phyloP scores from a whole-genome alignment of 73 alveolate species.

The Effrenium voratum region DNA sequence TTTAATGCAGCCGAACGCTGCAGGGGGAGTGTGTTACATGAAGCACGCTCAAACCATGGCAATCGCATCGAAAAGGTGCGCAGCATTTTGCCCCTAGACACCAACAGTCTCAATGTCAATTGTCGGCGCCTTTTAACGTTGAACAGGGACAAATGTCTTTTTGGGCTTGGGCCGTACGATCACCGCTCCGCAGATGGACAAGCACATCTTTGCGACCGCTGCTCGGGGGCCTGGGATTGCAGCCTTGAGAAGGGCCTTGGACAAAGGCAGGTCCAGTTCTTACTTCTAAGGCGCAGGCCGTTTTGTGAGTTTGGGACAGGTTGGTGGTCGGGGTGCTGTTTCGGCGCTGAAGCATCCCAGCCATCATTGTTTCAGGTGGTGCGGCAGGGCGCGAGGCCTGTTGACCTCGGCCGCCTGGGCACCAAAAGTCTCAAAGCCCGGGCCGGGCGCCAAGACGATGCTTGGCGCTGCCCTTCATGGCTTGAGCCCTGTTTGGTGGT shows the following conservation, averaged over 20 bases:
- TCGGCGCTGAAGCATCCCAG: background rate
- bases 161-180: too few relatives aligned
- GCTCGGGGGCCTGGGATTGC: background rate
- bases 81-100: too few relatives aligned
- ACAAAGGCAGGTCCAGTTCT: background rate
- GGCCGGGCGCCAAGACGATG: background rate
- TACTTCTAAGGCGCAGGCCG: background rate
- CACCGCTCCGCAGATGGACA: conserved; percentile 17
- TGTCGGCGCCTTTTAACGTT: too few relatives aligned
- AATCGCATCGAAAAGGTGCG: too few relatives aligned
- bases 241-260: background rate
- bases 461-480: background rate
- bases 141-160: too few relatives aligned
- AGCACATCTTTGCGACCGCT: background rate
- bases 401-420: conserved; percentile 72
- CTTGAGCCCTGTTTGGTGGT: too few relatives aligned
- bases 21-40: too few relatives aligned
- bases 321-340: background rate
- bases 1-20: too few relatives aligned
- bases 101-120: too few relatives aligned
- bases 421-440: conserved; percentile 50
- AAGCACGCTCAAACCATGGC: too few relatives aligned
- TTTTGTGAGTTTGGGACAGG: background rate
- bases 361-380: conserved; percentile 16
- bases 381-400: conserved; percentile 66